A percentile compares a stretch with the other conserved stretches of the same genome.
Evolutionary conservation across 2,329 filamentous ascomycete species (phyloP).

Genomic region (Exophiala sp.): DNA sequence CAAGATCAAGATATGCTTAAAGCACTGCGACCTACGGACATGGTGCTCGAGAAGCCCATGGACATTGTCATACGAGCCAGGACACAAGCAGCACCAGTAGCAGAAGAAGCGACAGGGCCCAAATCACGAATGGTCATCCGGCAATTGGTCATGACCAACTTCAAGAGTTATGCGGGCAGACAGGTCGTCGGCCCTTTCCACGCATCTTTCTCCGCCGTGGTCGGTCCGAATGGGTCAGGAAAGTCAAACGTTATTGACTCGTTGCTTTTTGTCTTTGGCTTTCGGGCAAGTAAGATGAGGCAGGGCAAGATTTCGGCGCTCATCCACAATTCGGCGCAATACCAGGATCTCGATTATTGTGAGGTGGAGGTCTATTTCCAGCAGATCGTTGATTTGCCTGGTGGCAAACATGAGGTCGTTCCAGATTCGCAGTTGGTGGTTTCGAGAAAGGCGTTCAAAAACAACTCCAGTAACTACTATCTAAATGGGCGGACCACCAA

Average conservation of each 20-base stretch:
- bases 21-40: slow-evolving; percentile 69
- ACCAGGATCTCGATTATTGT: slow-evolving; percentile 79
- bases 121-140: slow-evolving; percentile 89
- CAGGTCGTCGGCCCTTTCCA: slow-evolving; percentile 97
- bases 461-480: slow-evolving; percentile 97
- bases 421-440: slow-evolving; percentile 80
- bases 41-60: slow-evolving; percentile 79
- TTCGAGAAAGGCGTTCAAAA: slow-evolving; percentile 90
- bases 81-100: slow-evolving; percentile 50
- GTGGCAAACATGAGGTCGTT: slow-evolving; percentile 67
- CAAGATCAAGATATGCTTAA: slow-evolving; percentile 51
- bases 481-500: slow-evolving; percentile 86
- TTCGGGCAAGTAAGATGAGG: slow-evolving; percentile 97
- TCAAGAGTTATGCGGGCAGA: slow-evolving; percentile 95
- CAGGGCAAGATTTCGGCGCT: slow-evolving; percentile 97
- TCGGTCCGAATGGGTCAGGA: slow-evolving; percentile 94
- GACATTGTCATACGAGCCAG: slow-evolving; percentile 88
- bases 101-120: slow-evolving; percentile 68
- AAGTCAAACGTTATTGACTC: slow-evolving; percentile 99
- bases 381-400: slow-evolving; percentile 82
- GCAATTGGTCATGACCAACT: slow-evolving; percentile 86
- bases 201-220: slow-evolving; percentile 92
- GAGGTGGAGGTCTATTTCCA: slow-evolving; percentile 97
- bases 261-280: slow-evolving; percentile 96
- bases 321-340: slow-evolving; percentile 90